Evolutionary conservation across 305 asterid species (phyloP).

Genomic region (Galium porrigens): DNA sequence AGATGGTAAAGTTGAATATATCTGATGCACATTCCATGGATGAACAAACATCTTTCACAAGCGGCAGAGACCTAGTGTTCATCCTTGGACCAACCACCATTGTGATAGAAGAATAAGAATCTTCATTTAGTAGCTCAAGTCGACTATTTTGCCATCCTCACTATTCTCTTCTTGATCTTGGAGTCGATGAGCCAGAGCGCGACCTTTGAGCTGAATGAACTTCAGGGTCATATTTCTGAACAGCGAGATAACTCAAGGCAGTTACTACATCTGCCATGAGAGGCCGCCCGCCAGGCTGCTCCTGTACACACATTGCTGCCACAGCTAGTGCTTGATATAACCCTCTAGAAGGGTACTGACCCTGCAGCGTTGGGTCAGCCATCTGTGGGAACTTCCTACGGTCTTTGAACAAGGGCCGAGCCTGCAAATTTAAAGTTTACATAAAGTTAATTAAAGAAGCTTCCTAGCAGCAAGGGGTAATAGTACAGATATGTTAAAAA

Average conservation of each 20-base stretch:
- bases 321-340: conserved; percentile 65
- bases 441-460: not conserved
- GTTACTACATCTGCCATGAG: conserved; percentile 61
- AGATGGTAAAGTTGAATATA: conserved; percentile 1
- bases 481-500: not conserved
- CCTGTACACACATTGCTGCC: conserved; percentile 74
- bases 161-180: conserved; percentile 23
- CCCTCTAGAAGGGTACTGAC: conserved; percentile 55
- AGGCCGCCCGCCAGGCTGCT: conserved; percentile 61
- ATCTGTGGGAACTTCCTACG: conserved; percentile 59
- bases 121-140: not conserved
- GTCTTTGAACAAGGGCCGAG: conserved; percentile 64
- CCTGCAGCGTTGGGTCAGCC: conserved; percentile 67
- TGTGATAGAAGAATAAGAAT: conserved; percentile 3
- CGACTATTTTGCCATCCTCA: conserved; percentile 6
- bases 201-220: conserved; percentile 28
- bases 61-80: not conserved
- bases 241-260: conserved; percentile 51
- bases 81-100: not conserved
- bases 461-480: not conserved
- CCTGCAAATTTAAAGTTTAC: conserved; percentile 24
- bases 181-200: conserved; percentile 27
- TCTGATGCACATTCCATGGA: conserved; percentile 6
- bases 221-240: conserved; percentile 42
- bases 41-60: conserved; percentile 10